Conservation (phyloP, 306 rosid genomes). For the Rosa multiflora region DNA sequence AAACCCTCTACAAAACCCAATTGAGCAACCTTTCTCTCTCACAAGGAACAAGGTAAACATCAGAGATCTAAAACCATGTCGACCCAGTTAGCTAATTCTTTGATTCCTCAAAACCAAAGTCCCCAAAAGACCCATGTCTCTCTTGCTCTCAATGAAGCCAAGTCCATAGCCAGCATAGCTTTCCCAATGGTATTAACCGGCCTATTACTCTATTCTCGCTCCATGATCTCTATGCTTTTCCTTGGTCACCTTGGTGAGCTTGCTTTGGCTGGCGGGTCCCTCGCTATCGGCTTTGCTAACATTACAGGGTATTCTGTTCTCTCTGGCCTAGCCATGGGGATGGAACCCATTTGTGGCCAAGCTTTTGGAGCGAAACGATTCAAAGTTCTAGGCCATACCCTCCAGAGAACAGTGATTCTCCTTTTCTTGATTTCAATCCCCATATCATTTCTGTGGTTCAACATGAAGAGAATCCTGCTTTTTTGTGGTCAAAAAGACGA, state of each 20-base stretch:
- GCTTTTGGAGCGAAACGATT: conserved; percentile 84
- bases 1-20: conserved; percentile 6
- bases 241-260: conserved; percentile 77
- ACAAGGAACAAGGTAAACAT: not conserved
- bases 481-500: conserved; percentile 61
- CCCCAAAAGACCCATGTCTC: conserved; percentile 27
- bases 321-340: conserved; percentile 89
- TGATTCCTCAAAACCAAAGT: conserved; percentile 37
- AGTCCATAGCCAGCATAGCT: conserved; percentile 43
- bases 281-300: conserved; percentile 87
- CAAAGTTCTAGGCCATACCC: conserved; percentile 69
- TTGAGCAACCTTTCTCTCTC: not conserved
- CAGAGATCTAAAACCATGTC: conserved; percentile 15
- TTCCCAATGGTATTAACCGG: conserved; percentile 81
- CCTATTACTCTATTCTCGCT: conserved; percentile 68
- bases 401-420: conserved; percentile 67
- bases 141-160: conserved; percentile 46
- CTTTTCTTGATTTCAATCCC: conserved; percentile 62
- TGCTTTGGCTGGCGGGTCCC: conserved; percentile 79
- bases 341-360: conserved; percentile 96
- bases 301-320: conserved; percentile 85
- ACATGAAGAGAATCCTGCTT: conserved; percentile 59
- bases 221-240: conserved; percentile 87
- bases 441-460: conserved; percentile 57
- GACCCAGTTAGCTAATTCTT: conserved; percentile 7